These are phyloP conservation scores for Lyophyllum shimeji DNA, from an alignment of 768 basidiomycete genomes.

Conservation along the genomic window DNA sequence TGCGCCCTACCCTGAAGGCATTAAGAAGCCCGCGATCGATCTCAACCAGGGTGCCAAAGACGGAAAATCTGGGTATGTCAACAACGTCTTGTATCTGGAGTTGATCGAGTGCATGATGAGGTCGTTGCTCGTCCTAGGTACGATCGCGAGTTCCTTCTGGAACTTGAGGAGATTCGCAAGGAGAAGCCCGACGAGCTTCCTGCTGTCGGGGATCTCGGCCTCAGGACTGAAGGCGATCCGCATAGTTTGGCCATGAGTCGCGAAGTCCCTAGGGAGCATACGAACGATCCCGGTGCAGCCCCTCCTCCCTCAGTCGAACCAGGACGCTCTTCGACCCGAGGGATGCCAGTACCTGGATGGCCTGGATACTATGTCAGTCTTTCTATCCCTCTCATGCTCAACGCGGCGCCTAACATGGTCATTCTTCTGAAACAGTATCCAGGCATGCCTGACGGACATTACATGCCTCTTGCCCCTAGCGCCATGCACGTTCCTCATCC, in stretches of 20 bases:
- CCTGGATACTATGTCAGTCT: slow-evolving; percentile 58
- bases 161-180: slow-evolving; percentile 93
- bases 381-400: neutral
- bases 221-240: slow-evolving; percentile 69
- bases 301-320: slow-evolving; percentile 43
- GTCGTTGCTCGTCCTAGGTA: slow-evolving; percentile 54
- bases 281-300: slow-evolving; percentile 42
- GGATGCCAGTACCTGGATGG: slow-evolving; percentile 43
- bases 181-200: slow-evolving; percentile 93
- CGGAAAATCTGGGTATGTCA: slow-evolving; percentile 80
- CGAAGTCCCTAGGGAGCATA: slow-evolving; percentile 64
- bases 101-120: neutral
- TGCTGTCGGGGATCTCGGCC: slow-evolving; percentile 86
- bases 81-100: neutral
- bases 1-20: no score
- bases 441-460: slow-evolving; percentile 31
- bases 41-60: slow-evolving; percentile 83
- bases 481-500: slow-evolving; percentile 44
- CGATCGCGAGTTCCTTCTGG: slow-evolving; percentile 94
- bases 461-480: slow-evolving; percentile 48
- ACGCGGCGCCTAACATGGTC: slow-evolving; percentile 8
- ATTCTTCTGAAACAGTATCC: slow-evolving; percentile 36
- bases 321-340: slow-evolving; percentile 34
- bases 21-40: slow-evolving; percentile 79
- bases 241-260: slow-evolving; percentile 50